phyloP scores from a whole-genome alignment of 2,329 filamentous ascomycete genomes.

The Monilinia laxa region DNA sequence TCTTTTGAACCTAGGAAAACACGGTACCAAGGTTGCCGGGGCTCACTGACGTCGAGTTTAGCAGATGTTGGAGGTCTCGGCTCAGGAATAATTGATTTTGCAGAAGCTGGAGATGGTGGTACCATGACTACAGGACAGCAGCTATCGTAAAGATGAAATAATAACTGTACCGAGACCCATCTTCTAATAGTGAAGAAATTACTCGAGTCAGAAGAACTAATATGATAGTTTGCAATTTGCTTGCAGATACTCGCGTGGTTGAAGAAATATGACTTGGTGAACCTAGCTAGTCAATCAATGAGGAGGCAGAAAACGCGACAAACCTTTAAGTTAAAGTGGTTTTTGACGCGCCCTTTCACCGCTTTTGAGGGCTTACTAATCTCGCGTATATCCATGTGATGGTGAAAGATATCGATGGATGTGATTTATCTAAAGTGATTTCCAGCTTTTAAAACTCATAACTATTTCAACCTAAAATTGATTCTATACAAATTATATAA shows the following conservation, averaged over 20 bases:
- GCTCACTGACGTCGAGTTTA: constrained; percentile 41
- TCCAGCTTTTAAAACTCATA: too few relatives aligned
- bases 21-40: constrained; percentile 37
- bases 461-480: too few relatives aligned
- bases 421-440: too few relatives aligned
- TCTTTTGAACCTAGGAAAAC: constrained; percentile 23
- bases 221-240: background rate
- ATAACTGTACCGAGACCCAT: constrained; percentile 20
- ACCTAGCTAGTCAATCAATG: background rate
- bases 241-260: constrained; percentile 9
- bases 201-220: background rate
- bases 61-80: constrained; percentile 67
- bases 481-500: too few relatives aligned
- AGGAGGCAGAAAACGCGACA: constrained; percentile 21
- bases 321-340: background rate
- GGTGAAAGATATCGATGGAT: too few relatives aligned
- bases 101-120: constrained; percentile 31
- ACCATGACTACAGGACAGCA: constrained; percentile 39
- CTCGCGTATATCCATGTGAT: too few relatives aligned
- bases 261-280: constrained; percentile 5
- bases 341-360: constrained; percentile 8
- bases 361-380: constrained; percentile 11
- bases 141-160: constrained; percentile 17
- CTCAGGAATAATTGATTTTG: constrained; percentile 51
- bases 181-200: background rate